phyloP scores from a whole-genome alignment of 129 eudicot genomes.

The Tanacetum coccineum region DNA sequence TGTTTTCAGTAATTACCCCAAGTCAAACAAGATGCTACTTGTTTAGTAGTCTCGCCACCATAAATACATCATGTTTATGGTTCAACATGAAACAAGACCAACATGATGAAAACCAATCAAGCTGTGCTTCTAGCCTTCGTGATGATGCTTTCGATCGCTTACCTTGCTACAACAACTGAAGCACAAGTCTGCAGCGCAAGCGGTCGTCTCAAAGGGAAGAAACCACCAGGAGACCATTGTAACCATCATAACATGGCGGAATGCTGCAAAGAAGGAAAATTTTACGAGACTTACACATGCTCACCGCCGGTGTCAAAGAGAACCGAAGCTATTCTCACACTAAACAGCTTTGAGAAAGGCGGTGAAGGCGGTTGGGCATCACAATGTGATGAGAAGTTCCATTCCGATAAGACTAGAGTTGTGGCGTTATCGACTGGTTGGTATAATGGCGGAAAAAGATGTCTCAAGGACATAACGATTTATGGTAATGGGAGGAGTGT shows the following conservation, averaged over 20 bases:
- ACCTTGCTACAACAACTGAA: not conserved
- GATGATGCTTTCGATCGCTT: not conserved
- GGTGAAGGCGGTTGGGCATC: slow-evolving; percentile 37
- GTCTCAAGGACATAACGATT: slow-evolving; percentile 21
- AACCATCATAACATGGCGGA: slow-evolving; percentile 13
- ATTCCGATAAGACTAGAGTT: slow-evolving; percentile 26
- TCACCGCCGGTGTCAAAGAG: slow-evolving; percentile 33
- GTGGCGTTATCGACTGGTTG: slow-evolving; percentile 25
- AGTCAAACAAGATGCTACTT: not conserved
- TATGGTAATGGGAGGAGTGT: slow-evolving; percentile 23
- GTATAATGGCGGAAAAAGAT: slow-evolving; percentile 17
- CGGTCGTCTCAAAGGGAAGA: slow-evolving; percentile 16
- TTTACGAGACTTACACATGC: slow-evolving; percentile 35
- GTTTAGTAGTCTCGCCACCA: not conserved
- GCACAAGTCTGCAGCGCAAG: slow-evolving; percentile 28
- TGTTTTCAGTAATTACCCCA: not conserved
- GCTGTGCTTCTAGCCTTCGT: slow-evolving; percentile 7
- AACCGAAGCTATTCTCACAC: slow-evolving; percentile 20
- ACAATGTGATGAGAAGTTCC: slow-evolving; percentile 16
- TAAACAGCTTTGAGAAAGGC: slow-evolving; percentile 24
- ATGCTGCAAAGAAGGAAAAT: slow-evolving; percentile 25
- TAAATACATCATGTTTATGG: not conserved
- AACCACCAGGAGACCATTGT: slow-evolving; percentile 20
- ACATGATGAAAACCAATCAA: slow-evolving; percentile 6
- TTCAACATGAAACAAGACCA: not conserved